Base-by-base conservation (phyloP, 2,329 filamentous ascomycete genomes). In the Gnomoniopsis sp. region DNA sequence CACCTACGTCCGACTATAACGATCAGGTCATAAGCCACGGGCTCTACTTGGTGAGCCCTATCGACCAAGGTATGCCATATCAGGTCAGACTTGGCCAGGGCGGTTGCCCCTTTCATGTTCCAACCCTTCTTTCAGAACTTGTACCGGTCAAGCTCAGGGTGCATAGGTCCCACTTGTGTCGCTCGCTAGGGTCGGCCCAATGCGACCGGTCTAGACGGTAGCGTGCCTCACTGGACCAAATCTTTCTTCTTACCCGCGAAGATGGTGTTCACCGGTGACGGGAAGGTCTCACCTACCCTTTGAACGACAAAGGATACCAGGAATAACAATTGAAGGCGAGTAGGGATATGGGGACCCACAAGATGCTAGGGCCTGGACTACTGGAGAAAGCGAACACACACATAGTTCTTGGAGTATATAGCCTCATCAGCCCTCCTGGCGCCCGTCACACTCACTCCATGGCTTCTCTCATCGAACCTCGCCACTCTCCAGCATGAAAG, bases 251-350 rank as follows among this genome's bases (percentile, higher is more conserved):
- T 23, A 14, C 21, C 44, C 8, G 23, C 12, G 44, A 11, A 7
- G 4, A 47, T 26, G 23, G 15, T 21, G 34, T 50, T 56, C 53
- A 56, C 53, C 53, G 53, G 53, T 56, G 47, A 22, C 34, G 19
- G n/a, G 53, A 22, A 49, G 53, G 34, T 49, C 52, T 56, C 21
- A 49, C 53, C n/a, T 23, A 38, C 22, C 33, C 21, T 55, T 30
- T 33, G 33, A 46, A 55, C 30, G 34, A 26, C 43, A 55, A 19
- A 11, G 10, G 19, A 10, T 21, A 11, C 8, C 43, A 11, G 43
- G 15, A 14, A 11, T 41, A 17, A 15, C 14, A 6, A 14, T 22
- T 22, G 21, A 26, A 48, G n/a, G 22, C 4, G 21, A 48, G 23
- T 12, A 17, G 46, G 46, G 11, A 30, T 46, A 11, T 30, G 4